phyloP scores from a whole-genome alignment of 345 rosid genomes.

The Eucalyptus erythrocorys region DNA sequence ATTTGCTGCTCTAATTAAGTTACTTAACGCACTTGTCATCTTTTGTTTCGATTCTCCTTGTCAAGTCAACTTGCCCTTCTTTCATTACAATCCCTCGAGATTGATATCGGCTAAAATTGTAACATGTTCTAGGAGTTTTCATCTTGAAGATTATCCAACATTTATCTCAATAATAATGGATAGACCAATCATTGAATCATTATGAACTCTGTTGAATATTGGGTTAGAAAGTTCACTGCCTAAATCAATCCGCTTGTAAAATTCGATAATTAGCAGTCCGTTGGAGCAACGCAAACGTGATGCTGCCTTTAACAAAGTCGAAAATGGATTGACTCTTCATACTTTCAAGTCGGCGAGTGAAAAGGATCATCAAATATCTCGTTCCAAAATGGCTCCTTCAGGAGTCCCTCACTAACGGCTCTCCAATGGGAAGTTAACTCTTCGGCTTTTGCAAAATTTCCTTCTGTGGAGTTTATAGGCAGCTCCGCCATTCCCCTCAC shows the following conservation, averaged over 20 bases:
- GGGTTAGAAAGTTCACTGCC: background rate
- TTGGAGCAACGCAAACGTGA: background rate
- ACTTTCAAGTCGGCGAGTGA: background rate
- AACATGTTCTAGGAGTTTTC: background rate
- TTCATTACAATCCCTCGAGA: background rate
- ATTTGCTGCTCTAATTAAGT: background rate
- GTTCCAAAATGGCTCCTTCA: background rate
- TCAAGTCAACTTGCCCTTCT: background rate
- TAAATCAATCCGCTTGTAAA: background rate
- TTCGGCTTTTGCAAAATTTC: background rate
- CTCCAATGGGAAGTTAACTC: background rate
- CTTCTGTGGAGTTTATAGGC: background rate
- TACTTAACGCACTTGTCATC: background rate
- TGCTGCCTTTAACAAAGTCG: background rate
- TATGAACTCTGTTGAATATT: background rate
- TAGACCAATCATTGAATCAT: background rate
- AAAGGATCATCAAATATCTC: background rate
- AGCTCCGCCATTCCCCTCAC: background rate
- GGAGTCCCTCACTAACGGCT: background rate
- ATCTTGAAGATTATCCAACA: background rate
- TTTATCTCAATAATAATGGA: background rate
- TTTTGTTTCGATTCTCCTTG: background rate
- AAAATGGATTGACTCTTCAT: background rate
- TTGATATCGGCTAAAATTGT: background rate
- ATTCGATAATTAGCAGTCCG: background rate